Evolutionary conservation across 2,329 filamentous ascomycete genomes (phyloP), one percentile per base, ranked within the genome.

Genomic region (Exophiala alcalophila): DNA sequence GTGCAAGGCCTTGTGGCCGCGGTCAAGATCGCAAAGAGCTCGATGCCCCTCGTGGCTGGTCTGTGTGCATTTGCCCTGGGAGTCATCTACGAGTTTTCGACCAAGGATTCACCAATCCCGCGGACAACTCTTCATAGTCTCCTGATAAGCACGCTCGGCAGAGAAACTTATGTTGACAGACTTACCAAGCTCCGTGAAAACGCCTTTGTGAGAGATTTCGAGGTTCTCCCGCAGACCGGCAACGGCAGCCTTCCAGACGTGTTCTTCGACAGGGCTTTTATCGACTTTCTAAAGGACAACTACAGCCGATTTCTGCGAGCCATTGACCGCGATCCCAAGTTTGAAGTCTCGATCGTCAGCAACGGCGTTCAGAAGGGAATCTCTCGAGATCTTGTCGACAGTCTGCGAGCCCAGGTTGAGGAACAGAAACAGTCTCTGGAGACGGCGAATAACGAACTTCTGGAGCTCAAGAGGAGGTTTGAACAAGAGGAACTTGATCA

Each of bases 251-350:
- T 90, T 5, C 85, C 89, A 1, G 83, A 90, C 36, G 85, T 95
- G 1, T 94, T 81, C 61, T 92, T 97, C 52, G 89, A 95, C 55
- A 75, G 79, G 32, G 78, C 78, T 0, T 97, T 96, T 63, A 81
- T 98, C 41, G 86, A 96, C 47, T 95, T 97, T 58, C 79, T 96
- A 57, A 96, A 96, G 59, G 90, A 97, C 59, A 95, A 95, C 60
- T 97, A 94, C 61, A 91, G 86, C 57, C 83, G 90, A 6, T 69
- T 96, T 44, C 71, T 84, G 26, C 80, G 88, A 50, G 86, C 88
- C 10, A 86, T 98, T 56, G 92, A 98, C 64, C 82, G 91, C 48
- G 87, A 95, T 50, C 92, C 92, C 1, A 87, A 83, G 1, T 72
- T 94, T 48, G 92, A 98, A 61, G 82, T 94, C 18, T 84, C 88